Evolutionary conservation across 257 asterid species (phyloP).

Genomic region (Solanum megistacrolobum): DNA sequence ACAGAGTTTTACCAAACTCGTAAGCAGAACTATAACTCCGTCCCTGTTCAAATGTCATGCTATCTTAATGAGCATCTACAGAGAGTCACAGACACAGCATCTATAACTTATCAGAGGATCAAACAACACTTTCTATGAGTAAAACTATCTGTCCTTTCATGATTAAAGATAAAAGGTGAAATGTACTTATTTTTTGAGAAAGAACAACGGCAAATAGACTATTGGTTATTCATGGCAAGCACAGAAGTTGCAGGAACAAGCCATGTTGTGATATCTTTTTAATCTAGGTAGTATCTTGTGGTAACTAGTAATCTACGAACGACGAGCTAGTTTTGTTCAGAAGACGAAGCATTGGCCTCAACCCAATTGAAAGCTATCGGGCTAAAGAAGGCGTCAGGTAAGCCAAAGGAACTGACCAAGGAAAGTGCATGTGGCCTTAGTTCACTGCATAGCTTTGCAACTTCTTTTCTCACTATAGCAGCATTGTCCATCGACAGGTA

Average conservation of each 20-base stretch:
- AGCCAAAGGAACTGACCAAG: constrained; percentile 65
- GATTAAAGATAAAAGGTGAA: background rate
- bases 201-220: background rate
- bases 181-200: background rate
- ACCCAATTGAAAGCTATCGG: constrained; percentile 93
- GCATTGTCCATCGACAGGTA: constrained; percentile 55
- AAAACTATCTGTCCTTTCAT: background rate
- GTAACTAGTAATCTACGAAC: background rate
- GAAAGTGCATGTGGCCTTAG: constrained; percentile 83
- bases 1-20: background rate
- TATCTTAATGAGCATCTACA: background rate
- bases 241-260: background rate
- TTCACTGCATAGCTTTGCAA: constrained; percentile 60
- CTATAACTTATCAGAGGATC: too few relatives aligned
- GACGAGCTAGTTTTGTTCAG: constrained; percentile 13
- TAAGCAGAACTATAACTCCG: background rate
- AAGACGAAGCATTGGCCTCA: constrained; percentile 73
- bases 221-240: background rate
- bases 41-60: background rate
- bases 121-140: background rate
- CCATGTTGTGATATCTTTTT: background rate
- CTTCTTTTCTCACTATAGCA: constrained; percentile 63
- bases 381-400: constrained; percentile 87
- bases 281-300: too few relatives aligned
- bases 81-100: too few relatives aligned